Conservation (phyloP, 2,329 filamentous ascomycete genomes). For the Penicillium fuscoglaucum region DNA sequence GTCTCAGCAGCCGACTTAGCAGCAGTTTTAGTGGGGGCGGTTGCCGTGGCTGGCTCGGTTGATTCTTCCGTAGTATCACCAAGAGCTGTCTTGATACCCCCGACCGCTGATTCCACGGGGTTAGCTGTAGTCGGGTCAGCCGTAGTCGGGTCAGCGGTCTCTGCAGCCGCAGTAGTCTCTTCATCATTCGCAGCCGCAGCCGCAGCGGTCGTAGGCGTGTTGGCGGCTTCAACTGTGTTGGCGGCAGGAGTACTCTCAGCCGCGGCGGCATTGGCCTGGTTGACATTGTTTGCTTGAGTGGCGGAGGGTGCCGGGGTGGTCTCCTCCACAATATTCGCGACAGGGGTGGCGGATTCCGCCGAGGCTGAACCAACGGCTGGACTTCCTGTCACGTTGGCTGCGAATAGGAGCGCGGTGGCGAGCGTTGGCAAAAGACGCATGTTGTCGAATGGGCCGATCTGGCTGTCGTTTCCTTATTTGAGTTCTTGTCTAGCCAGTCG, state of each 20-base stretch:
- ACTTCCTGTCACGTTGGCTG: constrained; percentile 22
- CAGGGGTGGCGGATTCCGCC: constrained; percentile 7
- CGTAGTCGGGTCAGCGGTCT: background rate
- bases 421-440: constrained; percentile 29
- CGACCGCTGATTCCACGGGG: constrained; percentile 8
- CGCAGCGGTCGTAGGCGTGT: background rate
- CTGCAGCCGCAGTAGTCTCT: constrained; percentile 3
- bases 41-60: background rate
- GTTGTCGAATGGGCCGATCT: constrained; percentile 7
- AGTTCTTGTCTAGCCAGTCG: constrained; percentile 3
- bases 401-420: constrained; percentile 23
- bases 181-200: constrained; percentile 4
- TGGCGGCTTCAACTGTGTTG: no score
- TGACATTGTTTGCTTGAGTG: constrained; percentile 10
- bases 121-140: constrained; percentile 4
- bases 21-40: background rate
- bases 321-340: constrained; percentile 1
- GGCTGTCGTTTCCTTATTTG: background rate
- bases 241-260: background rate
- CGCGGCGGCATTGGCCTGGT: constrained; percentile 6
- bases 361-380: constrained; percentile 16
- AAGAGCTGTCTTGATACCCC: constrained; percentile 4
- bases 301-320: background rate
- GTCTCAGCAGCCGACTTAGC: constrained; percentile 5
- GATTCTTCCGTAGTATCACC: background rate